phyloP scores from a whole-genome alignment of 2,329 filamentous ascomycete genomes.

The Zymoseptoria brevis region DNA sequence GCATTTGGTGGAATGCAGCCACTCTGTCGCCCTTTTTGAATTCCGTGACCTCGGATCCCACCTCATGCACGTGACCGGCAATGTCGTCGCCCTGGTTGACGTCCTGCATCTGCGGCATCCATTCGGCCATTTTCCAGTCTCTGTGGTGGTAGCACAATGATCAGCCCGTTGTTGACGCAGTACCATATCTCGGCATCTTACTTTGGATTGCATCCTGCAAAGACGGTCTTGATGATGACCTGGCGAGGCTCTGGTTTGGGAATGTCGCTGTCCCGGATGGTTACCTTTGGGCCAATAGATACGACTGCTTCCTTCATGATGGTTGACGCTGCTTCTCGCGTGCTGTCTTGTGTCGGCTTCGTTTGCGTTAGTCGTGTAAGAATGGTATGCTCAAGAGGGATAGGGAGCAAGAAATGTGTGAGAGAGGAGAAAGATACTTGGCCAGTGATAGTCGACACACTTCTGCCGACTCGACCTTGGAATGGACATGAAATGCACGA shows the following conservation, averaged over 20 bases:
- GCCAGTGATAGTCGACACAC: constrained; percentile 7
- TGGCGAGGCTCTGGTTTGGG: constrained; percentile 32
- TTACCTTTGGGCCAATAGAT: constrained; percentile 26
- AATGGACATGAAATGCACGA: background rate
- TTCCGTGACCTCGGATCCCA: constrained; percentile 49
- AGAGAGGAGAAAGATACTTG: constrained; percentile 4
- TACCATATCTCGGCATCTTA: background rate
- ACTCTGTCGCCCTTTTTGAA: constrained; percentile 54
- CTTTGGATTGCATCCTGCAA: constrained; percentile 28
- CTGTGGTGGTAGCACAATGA: background rate
- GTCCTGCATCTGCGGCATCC: constrained; percentile 9
- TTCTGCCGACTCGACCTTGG: constrained; percentile 4
- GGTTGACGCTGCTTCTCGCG: background rate
- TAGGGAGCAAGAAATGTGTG: background rate
- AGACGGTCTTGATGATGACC: constrained; percentile 27
- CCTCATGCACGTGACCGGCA: constrained; percentile 42
- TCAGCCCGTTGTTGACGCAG: background rate
- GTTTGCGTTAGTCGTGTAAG: background rate
- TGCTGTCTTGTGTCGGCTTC: background rate
- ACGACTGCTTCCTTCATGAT: constrained; percentile 34
- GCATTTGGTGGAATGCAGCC: constrained; percentile 48
- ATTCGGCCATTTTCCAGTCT: constrained; percentile 16
- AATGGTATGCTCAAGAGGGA: background rate
- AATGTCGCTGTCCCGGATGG: constrained; percentile 34
- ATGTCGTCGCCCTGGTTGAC: constrained; percentile 31